Percentiles rank a stretch among this genome's conserved stretches.
phyloP scores from a whole-genome alignment of 2,329 filamentous ascomycete species.

The Thelonectria blattea region DNA sequence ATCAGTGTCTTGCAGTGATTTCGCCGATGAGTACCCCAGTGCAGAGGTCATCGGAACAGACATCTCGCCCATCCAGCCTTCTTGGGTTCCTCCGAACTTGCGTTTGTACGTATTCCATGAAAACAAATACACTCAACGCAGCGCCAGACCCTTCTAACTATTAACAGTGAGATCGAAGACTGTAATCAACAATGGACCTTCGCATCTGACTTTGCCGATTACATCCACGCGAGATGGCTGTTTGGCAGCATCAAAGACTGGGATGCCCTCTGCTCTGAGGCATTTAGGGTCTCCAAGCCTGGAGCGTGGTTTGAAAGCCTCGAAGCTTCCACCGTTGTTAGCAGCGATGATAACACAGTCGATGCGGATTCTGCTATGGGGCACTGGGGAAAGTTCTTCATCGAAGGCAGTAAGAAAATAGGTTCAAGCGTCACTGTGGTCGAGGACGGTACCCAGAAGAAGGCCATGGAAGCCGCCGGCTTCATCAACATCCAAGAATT shows the following conservation, averaged over 20 bases:
- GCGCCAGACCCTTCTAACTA: background rate
- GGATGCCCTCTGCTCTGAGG: constrained; percentile 57
- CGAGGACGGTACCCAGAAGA: constrained; percentile 30
- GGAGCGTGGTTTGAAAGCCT: constrained; percentile 53
- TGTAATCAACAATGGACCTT: constrained; percentile 42
- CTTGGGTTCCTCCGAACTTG: constrained; percentile 54
- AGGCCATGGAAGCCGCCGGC: constrained; percentile 29
- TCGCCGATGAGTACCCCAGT: constrained; percentile 50
- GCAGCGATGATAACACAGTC: constrained; percentile 41
- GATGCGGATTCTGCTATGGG: constrained; percentile 34
- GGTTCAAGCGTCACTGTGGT: constrained; percentile 38
- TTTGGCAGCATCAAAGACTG: constrained; percentile 64
- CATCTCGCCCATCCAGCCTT: constrained; percentile 62
- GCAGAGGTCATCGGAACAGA: constrained; percentile 58
- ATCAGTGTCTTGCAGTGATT: constrained; percentile 50
- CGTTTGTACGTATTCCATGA: constrained; percentile 40
- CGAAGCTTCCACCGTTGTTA: constrained; percentile 37
- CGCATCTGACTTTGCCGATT: constrained; percentile 54
- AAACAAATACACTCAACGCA: fast-evolving
- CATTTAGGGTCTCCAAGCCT: constrained; percentile 60
- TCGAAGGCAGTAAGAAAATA: constrained; percentile 40
- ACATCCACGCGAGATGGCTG: constrained; percentile 64
- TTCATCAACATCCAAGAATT: constrained; percentile 36
- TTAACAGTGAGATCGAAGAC: constrained; percentile 37
- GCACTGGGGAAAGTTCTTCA: constrained; percentile 40